Base-by-base conservation (phyloP, 2,329 filamentous ascomycete species). In the Elsinoe batatas region DNA sequence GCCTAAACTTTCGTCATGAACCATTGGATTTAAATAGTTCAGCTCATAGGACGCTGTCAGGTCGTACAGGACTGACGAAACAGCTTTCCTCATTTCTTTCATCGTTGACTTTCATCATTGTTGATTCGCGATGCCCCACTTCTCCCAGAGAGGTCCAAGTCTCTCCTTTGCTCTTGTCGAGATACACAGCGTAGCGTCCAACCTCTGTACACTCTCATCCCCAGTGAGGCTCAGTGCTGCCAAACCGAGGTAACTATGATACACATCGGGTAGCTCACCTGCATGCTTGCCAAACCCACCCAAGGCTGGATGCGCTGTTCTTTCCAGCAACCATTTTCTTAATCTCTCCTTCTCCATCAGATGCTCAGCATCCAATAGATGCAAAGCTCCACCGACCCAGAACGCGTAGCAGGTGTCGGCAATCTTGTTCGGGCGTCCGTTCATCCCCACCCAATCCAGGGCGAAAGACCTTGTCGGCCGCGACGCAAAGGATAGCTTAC, bases 341-440 rank as follows among this genome's bases (percentile, higher is more conserved):
- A 55, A 20, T 4, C 37, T 32, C 18, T 37, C 20, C 32, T 55
- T 20, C 32, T 55, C 37, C 4, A 68, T 43, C 12, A 53, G 32
- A 17, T 56, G 15, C 13, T 11, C 53, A 1, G 63, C 61, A 7
- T 26, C 33, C 8, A 51, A 17, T 13, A 51, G 55, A 58, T 64
- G 26, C 62, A 79, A 68, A 51, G 89, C 82, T 1, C 82, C 89
- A 3, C 79, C 78, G 0, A 88, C 88, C 93, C 93, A 98, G 76
- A 91, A 98, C 18, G 83, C 85, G 69, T 98, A 98, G 72, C 93
- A 98, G 0, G 93, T 97, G 71, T 98, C 93, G 8, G 88, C 87
- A 47, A 84, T 79, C 70, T 98, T 98, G 73, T 95, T 96, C 67
- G 82, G 83, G 50, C 93, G 83, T 22, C 93, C 93, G 64, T 94